phyloP scores from a whole-genome alignment of 2,329 filamentous ascomycete genomes.

The Cercospora canescens region DNA sequence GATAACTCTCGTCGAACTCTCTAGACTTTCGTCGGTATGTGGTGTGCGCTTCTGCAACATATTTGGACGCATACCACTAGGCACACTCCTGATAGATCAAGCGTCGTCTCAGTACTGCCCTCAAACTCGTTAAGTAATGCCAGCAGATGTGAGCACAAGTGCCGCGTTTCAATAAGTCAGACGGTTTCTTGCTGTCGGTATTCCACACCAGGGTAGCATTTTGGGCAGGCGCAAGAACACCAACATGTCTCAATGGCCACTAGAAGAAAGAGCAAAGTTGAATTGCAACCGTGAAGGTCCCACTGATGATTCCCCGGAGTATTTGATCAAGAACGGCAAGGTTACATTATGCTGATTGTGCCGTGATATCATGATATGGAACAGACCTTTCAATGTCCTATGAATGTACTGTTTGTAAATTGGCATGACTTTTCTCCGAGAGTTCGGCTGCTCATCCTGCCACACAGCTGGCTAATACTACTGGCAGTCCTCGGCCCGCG shows the following conservation, averaged over 20 bases:
- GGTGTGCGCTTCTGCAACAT: background rate
- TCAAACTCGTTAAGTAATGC: too few relatives aligned
- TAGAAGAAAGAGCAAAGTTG: slow-evolving; percentile 13
- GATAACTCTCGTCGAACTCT: background rate
- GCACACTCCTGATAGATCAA: too few relatives aligned
- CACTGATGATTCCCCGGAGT: slow-evolving; percentile 9
- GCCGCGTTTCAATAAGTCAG: too few relatives aligned
- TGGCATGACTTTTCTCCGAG: background rate
- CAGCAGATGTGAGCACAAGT: too few relatives aligned
- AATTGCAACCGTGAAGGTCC: slow-evolving; percentile 21
- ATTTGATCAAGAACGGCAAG: background rate
- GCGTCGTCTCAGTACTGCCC: too few relatives aligned
- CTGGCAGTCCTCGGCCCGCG: background rate
- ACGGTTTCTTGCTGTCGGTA: too few relatives aligned
- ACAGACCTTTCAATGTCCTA: background rate
- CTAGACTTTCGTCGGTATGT: background rate
- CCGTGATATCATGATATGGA: background rate
- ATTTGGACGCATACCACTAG: too few relatives aligned
- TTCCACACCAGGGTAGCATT: too few relatives aligned
- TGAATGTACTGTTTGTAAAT: background rate
- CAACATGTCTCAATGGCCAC: slow-evolving; percentile 19
- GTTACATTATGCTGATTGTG: background rate
- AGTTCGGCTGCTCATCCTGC: too few relatives aligned
- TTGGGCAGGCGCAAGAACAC: slow-evolving; percentile 16
- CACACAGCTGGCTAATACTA: background rate